Evolutionary conservation across 345 rosid genomes (phyloP).

Genomic region (Brassica nigra): DNA sequence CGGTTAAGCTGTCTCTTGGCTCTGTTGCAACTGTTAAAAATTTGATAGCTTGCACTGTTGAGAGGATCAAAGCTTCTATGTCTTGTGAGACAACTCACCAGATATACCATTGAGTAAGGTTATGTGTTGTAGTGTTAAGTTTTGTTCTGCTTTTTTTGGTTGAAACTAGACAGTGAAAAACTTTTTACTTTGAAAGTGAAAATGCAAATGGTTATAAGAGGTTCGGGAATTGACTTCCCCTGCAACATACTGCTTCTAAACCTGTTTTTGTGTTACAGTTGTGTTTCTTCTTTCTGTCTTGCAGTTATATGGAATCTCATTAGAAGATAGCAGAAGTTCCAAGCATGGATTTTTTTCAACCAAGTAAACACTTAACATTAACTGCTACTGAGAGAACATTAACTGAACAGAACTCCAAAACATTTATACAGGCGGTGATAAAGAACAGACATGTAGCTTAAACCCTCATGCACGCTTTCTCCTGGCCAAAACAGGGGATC

Average conservation of each 20-base stretch:
- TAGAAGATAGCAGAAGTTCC: background rate
- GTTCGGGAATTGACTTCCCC: too few relatives aligned
- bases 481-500: slow-evolving; percentile 46
- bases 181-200: too few relatives aligned
- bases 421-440: too few relatives aligned
- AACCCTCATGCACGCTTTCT: slow-evolving; percentile 58
- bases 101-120: too few relatives aligned
- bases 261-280: slow-evolving; percentile 20
- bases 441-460: too few relatives aligned
- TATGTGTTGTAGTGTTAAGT: too few relatives aligned
- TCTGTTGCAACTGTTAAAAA: slow-evolving; percentile 93
- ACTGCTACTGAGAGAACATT: background rate
- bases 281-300: slow-evolving; percentile 20
- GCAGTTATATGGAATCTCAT: background rate
- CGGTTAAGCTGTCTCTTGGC: slow-evolving; percentile 86
- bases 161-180: too few relatives aligned
- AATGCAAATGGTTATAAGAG: too few relatives aligned
- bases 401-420: too few relatives aligned
- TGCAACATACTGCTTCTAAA: too few relatives aligned
- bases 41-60: slow-evolving; percentile 81
- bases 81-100: slow-evolving; percentile 44
- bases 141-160: too few relatives aligned
- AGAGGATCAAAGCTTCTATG: slow-evolving; percentile 82
- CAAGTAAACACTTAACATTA: slow-evolving; percentile 5
- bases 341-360: background rate